Conservation (phyloP, 108 stramenopile species). For the Discostella pseudostelligera region DNA sequence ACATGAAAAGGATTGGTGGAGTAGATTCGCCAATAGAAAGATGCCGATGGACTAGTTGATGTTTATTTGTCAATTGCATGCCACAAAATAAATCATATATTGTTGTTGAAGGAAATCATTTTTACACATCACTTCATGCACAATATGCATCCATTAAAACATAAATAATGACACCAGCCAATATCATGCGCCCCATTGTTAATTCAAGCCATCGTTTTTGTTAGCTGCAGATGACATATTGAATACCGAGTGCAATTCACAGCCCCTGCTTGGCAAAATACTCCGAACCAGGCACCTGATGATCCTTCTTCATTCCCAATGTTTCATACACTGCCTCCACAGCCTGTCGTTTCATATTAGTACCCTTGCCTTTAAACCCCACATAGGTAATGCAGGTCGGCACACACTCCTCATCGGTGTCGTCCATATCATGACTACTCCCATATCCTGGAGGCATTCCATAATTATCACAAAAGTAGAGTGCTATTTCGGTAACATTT, state of each 20-base stretch:
- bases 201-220: too few relatives aligned
- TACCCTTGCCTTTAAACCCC: conserved; percentile 85
- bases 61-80: too few relatives aligned
- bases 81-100: too few relatives aligned
- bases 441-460: conserved; percentile 34
- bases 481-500: conserved; percentile 66
- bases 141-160: too few relatives aligned
- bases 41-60: too few relatives aligned
- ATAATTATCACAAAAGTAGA: conserved; percentile 80
- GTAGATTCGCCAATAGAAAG: too few relatives aligned
- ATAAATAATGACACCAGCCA: too few relatives aligned
- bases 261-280: conserved; percentile 41
- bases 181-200: too few relatives aligned
- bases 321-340: conserved; percentile 82
- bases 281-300: conserved; percentile 68
- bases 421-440: conserved; percentile 33
- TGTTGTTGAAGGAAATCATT: too few relatives aligned
- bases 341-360: conserved; percentile 60
- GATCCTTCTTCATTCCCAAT: conserved; percentile 75
- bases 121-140: too few relatives aligned
- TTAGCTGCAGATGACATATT: neutral
- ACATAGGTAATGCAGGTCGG: conserved; percentile 77
- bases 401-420: conserved; percentile 50
- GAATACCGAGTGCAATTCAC: neutral
- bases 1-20: too few relatives aligned